Percentiles rank a stretch among this genome's conserved stretches.
Evolutionary conservation across 177 flowering plant species (phyloP).

Genomic region (Vitis hybrid): DNA sequence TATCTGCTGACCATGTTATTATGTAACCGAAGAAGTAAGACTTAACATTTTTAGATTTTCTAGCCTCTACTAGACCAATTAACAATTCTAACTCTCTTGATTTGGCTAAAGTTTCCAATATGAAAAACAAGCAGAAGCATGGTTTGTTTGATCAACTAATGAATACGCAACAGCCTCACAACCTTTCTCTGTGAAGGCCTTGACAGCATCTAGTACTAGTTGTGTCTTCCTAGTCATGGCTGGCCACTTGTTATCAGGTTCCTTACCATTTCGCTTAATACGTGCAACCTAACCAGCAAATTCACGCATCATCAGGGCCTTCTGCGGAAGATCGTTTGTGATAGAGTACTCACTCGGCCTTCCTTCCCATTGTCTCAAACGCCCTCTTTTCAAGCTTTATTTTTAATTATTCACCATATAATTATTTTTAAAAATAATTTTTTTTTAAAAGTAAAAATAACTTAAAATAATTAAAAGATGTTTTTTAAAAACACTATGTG

Average conservation of each 20-base stretch:
- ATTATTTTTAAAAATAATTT: no score
- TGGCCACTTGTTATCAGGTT: conserved; percentile 69
- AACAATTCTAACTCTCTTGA: no score
- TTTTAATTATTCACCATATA: no score
- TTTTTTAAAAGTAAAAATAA: no score
- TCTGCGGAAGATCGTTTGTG: conserved; percentile 70
- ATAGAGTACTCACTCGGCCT: no score
- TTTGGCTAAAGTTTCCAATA: no score
- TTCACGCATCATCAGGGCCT: conserved; percentile 76
- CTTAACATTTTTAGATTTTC: no score
- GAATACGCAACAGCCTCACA: conserved; percentile 38
- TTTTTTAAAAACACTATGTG: no score
- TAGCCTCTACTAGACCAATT: no score
- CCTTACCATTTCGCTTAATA: conserved; percentile 40
- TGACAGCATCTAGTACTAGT: conserved; percentile 58
- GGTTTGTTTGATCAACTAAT: neutral
- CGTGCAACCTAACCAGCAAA: conserved; percentile 54
- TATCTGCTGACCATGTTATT: no score
- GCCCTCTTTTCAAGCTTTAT: neutral
- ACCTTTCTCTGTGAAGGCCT: conserved; percentile 51
- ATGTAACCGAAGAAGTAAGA: no score
- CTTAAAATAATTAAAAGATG: no score
- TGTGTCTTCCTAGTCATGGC: conserved; percentile 64
- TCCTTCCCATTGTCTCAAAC: conserved; percentile 30
- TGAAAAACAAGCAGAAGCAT: neutral